Base-by-base conservation (phyloP, 441 rosid genomes). In the Hura crepitans region DNA sequence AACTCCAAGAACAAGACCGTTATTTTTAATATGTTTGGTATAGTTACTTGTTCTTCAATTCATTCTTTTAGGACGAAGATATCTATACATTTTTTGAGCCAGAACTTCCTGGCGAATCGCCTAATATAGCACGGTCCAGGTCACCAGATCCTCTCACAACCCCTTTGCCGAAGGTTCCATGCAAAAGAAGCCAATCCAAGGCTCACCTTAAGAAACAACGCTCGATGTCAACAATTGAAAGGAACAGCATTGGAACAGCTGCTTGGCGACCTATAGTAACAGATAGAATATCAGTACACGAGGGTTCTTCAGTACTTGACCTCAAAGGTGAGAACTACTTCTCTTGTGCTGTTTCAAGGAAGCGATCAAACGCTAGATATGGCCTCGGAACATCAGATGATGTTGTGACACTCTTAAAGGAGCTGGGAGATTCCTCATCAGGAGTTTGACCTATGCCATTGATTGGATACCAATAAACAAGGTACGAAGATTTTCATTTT, bases 61-160 rank as follows among this genome's bases (percentile, higher is more conserved):
- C 28, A 47, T 49, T 80, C 75, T 12, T 78, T 65, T 82, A 89
- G 95, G 95, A 89, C 73, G 95, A 89, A 81, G 95, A 89, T 76
- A 78, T 89, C 20, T 89, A 85, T 72, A 74, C 87, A 22, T 89
- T 89, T 75, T 89, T 89, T 14, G 95, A 89, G 78, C 90, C 92
- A 33, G 92, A 84, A 79, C 92, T 87, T 70, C 89, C 92, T 9
- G 49, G 54, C 17, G 87, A 81, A 72, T 13, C 69, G 49, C 74
- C 79, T 35, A 30, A 69, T 1, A 6, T 59, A 14, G 60, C 75
- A 13, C 74, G 83, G 73, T 54, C 72, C 57, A 74, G 77, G 31
- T 72, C 70, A 43, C 56, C 79, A n/a, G 87, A 82, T 42, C 79
- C 82, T 20, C 28, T 64, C 12, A 61, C 72, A 70, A 37, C 80